Conservation (phyloP, 2,329 filamentous ascomycete species). For the Tolypocladium album region DNA sequence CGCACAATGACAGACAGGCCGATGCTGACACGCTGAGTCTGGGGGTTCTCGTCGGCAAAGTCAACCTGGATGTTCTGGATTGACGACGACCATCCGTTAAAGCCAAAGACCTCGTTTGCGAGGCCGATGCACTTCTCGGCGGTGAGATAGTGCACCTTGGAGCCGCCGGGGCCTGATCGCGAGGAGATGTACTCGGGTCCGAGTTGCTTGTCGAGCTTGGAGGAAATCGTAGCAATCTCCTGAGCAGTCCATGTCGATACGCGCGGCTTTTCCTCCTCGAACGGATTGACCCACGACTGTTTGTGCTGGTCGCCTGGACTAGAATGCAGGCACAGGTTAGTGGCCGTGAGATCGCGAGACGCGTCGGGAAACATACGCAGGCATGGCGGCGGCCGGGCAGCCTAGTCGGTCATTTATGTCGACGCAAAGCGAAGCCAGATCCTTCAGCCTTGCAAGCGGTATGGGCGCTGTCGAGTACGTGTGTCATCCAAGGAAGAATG, state of each 20-base stretch:
- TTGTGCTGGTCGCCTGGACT: slow-evolving; percentile 59
- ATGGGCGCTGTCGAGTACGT: background rate
- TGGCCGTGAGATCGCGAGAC: slow-evolving; percentile 2
- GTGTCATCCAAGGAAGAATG: background rate
- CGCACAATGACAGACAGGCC: slow-evolving; percentile 85
- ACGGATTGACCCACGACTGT: slow-evolving; percentile 57
- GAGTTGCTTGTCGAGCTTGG: slow-evolving; percentile 80
- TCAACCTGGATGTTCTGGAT: slow-evolving; percentile 93
- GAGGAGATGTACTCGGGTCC: slow-evolving; percentile 94
- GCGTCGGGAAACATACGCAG: slow-evolving; percentile 26
- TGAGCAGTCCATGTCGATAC: slow-evolving; percentile 78
- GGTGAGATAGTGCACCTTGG: slow-evolving; percentile 87
- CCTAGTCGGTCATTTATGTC: slow-evolving; percentile 14
- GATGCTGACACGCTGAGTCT: slow-evolving; percentile 68
- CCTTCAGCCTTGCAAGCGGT: background rate
- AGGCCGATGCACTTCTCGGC: slow-evolving; percentile 94
- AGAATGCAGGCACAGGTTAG: slow-evolving; percentile 9
- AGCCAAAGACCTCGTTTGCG: slow-evolving; percentile 90
- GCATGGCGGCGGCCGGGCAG: slow-evolving; percentile 21
- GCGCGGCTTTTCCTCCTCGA: slow-evolving; percentile 58
- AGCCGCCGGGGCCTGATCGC: slow-evolving; percentile 69
- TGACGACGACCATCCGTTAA: slow-evolving; percentile 96
- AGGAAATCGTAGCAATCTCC: slow-evolving; percentile 81
- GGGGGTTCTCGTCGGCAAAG: slow-evolving; percentile 79
- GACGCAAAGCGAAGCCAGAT: background rate